Evolutionary conservation across 306 rosid genomes (phyloP), one percentile per base, ranked within the genome.

Genomic region (Trifolium dubium): DNA sequence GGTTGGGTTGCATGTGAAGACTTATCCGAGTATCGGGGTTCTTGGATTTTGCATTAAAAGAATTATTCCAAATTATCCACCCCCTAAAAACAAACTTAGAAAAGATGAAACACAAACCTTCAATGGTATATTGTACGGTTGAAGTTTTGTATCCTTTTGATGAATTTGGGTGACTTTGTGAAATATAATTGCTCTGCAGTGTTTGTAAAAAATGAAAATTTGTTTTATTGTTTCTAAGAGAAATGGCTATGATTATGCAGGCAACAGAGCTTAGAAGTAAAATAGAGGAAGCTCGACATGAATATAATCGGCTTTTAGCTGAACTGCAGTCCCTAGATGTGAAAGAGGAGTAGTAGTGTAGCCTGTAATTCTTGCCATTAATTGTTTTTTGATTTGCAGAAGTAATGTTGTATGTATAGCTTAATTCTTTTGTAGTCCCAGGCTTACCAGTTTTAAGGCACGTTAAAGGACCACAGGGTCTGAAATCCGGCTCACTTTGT

Each of bases 231-330:
- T 19, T 62, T 64, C 78, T 63, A 37, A 71, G 66, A 66, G 53
- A 28, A 51, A 32, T 69, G 41, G 4, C 32, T 62, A 37, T 70
- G 71, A 50, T 72, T 67, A 44, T 79, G 61, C 93, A 94, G 99
- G 97, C 69, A 74, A 77, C 73, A 1, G 47, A 2, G 35, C 90
- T 94, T 70, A 80, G 77, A 83, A 87, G 62, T 74, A 67, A 85
- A 77, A 79, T 91, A 72, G 70, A 81, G 73, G 85, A 66, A 75
- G 80, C 86, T 29, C 64, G 71, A 11, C 46, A 6, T 0, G 83
- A 87, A 56, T 84, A 87, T 67, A 6, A 50, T 13, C 85, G 44
- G 53, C 82, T 91, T 71, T 66, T 83, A 81, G 83, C 82, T 9
- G 86, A 85, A 77, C 31, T 84, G 50, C 72, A 79, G 65, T 47